Conservation (phyloP, 2,329 filamentous ascomycete species). For the Chalara sp. region DNA sequence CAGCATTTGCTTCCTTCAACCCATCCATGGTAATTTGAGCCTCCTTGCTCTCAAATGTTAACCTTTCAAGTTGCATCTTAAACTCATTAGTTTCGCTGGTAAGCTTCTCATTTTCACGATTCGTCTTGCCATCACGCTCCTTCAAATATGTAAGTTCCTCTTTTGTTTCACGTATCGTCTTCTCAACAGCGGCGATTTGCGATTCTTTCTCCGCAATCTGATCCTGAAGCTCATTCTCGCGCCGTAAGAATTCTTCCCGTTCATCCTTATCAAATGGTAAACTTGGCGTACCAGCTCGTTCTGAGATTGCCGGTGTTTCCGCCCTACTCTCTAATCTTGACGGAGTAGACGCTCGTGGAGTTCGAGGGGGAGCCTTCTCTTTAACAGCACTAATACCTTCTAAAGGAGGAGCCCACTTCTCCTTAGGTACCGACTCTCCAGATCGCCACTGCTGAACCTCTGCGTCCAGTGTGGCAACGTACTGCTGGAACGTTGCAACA, state of each 20-base stretch:
- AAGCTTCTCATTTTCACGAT: slow-evolving; percentile 85
- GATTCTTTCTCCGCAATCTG: slow-evolving; percentile 91
- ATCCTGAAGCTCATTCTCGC: slow-evolving; percentile 96
- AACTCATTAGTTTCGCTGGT: slow-evolving; percentile 83
- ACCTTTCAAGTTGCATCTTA: slow-evolving; percentile 93
- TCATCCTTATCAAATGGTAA: slow-evolving; percentile 92
- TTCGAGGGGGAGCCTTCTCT: slow-evolving; percentile 34
- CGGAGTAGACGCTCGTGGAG: slow-evolving; percentile 50
- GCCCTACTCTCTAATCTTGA: slow-evolving; percentile 54
- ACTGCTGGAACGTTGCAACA: slow-evolving; percentile 80
- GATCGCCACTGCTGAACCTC: slow-evolving; percentile 84
- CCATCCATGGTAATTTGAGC: slow-evolving; percentile 96
- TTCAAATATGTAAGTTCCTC: slow-evolving; percentile 82
- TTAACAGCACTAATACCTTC: slow-evolving; percentile 46
- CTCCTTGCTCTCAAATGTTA: slow-evolving; percentile 94
- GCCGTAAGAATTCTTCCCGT: slow-evolving; percentile 86
- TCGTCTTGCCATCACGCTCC: slow-evolving; percentile 74
- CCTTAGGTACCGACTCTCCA: slow-evolving; percentile 82
- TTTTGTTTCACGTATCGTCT: slow-evolving; percentile 72
- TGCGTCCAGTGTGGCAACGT: slow-evolving; percentile 74
- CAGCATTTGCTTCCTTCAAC: slow-evolving; percentile 89
- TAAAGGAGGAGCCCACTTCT: slow-evolving; percentile 72
- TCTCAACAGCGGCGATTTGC: slow-evolving; percentile 70
- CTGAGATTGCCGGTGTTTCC: slow-evolving; percentile 61
- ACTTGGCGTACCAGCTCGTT: slow-evolving; percentile 81